phyloP scores from a whole-genome alignment of 2,329 filamentous ascomycete species.

The Colletotrichum sublineola region DNA sequence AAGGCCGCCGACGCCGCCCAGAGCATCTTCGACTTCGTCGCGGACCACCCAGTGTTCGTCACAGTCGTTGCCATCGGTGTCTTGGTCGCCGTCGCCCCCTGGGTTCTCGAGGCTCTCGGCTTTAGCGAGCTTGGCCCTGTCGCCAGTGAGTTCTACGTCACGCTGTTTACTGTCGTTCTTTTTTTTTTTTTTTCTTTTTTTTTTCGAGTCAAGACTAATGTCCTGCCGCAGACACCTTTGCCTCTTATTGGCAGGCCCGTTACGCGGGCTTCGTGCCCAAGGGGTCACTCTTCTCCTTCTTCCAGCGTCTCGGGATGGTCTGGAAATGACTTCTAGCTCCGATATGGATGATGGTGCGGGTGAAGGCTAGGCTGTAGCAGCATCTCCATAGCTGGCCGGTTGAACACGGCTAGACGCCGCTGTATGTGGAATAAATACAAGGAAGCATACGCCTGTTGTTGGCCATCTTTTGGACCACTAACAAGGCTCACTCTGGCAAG shows the following conservation, averaged over 20 bases:
- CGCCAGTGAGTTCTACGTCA: neutral
- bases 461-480: neutral
- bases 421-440: neutral
- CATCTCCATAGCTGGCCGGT: neutral
- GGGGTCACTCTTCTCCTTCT: constrained; percentile 24
- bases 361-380: neutral
- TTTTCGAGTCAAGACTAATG: neutral
- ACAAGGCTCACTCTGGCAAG: neutral
- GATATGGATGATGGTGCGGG: neutral
- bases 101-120: constrained; percentile 37
- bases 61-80: constrained; percentile 40
- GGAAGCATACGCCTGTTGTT: too few species aligned
- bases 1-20: constrained; percentile 15
- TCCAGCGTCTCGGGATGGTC: constrained; percentile 29
- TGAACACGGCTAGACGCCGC: neutral
- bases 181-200: too few species aligned
- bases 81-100: constrained; percentile 31
- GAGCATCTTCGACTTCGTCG: constrained; percentile 16
- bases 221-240: constrained; percentile 6
- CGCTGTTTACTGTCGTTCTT: neutral
- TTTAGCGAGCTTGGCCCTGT: constrained; percentile 33
- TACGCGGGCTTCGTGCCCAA: constrained; percentile 35
- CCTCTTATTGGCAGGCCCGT: constrained; percentile 28
- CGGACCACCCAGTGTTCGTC: constrained; percentile 27
- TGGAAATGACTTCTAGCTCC: constrained; percentile 22